Base-by-base conservation (phyloP, 768 basidiomycete species). In the Mycena chlorophos region DNA sequence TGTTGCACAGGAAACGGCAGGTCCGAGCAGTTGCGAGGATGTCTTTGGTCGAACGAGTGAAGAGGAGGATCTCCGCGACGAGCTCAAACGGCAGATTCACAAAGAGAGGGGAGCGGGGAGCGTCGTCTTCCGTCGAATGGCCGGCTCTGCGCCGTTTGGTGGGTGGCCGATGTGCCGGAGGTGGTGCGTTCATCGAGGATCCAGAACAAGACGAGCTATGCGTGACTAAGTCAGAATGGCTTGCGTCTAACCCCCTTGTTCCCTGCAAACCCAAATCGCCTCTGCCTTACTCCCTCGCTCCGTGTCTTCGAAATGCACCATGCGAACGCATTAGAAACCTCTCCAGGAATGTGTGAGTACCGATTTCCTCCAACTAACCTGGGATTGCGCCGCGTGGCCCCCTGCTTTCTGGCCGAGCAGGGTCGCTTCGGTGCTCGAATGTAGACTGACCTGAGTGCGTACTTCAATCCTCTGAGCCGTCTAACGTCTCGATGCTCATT, bases 11-110 rank as follows among this genome's bases (percentile, higher is more conserved):
- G 56, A 70, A 75, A 55, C 81, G 83, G 73, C 75, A 84, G 34
- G 78, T 79, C 5, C 85, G 79, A 12, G 86, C 75, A 4, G 88
- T 69, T 2, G 86, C 76, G 31, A 89, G 75, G 13, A 88, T 71
- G 56, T 84, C 82, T 47, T 74, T 73, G 1, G 85, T 77, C 0
- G 84, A 86, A 4, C 68, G 56, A 0, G 80, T 80, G 48, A 72
- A 70, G 5, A 81, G 66, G 19, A 89, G 76, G 46, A 89, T 78
- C 62, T 87, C 86, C 3, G 82, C 80, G 5, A 88, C 65, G 14
- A 90, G 72, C 62, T 90, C 88, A 37, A 85, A 65, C 12, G 88
- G 88, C 3, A 89, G 65, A 22, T 47, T 40, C 27, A 62, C 34
- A 31, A 62, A 16, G 22, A 46, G 12, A 5, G 20, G 45, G 8